Evolutionary conservation across 805 yeast species (phyloP), one percentile per base, ranked within the genome.

Genomic region (Candida ascalaphidarum): DNA sequence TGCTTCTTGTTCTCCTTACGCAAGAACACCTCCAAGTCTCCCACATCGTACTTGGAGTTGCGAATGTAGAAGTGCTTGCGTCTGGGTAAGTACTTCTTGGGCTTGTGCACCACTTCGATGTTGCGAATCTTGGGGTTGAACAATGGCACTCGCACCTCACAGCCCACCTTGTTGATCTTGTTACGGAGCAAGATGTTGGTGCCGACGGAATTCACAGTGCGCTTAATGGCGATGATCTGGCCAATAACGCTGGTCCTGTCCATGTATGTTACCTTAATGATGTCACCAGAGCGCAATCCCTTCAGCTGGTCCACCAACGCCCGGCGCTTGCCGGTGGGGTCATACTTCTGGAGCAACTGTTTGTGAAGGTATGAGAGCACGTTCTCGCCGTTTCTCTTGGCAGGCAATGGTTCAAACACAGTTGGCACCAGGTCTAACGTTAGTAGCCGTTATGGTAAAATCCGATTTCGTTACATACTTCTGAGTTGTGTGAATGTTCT

Each of bases 11-110:
- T 37, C n/a, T n/a, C n/a, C 21, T 30, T 29, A 25, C 42, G 52
- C 31, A 61, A 41, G 34, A 49, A 48, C 6, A 42, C 53, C 44
- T 75, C 82, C 35, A 80, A 53, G 49, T 80, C 86, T 37, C 76
- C 79, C 22, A 42, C 46, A 54, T 83, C 94, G 52, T 77, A 59
- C 48, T 74, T 77, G 28, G 79, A 67, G 54, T 71, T 80, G 61
- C 96, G 81, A 48, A 92, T 81, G 58, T 84, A 92, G 68, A 80
- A 88, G 44, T 85, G 89, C 66, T 84, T 89, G 58, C 76, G 74
- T 71, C 95, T 76, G 9, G 62, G 46, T 65, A 81, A 74, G 55
- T 84, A 77, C 47, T 70, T 72, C 37, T 60, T 55, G 21, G 94
- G 89, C 55, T 78, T 78, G 55, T 81, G 71, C 36, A 89, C 55